Conservation (phyloP, 768 basidiomycete species). For the Sporobolomyces roseus region DNA sequence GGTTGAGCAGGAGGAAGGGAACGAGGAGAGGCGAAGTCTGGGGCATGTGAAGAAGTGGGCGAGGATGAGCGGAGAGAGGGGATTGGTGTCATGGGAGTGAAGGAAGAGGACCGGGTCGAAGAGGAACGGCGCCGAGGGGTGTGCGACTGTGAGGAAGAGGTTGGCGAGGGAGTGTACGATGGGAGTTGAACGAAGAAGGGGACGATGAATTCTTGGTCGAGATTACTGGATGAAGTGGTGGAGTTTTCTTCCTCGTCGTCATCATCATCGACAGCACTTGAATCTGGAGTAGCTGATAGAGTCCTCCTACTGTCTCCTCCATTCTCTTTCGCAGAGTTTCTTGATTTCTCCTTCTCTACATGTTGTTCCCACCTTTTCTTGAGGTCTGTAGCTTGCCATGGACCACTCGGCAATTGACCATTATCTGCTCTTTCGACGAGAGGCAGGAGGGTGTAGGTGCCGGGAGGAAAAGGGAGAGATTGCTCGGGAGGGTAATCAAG, state of each 20-base stretch:
- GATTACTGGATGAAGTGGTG: no score
- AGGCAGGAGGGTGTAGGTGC: slow-evolving; percentile 52
- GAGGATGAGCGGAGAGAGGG: slow-evolving; percentile 8
- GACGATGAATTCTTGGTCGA: slow-evolving; percentile 36
- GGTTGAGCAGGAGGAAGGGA: slow-evolving; percentile 51
- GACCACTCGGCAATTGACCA: slow-evolving; percentile 53
- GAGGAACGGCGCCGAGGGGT: slow-evolving; percentile 3
- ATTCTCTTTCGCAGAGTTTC: no score
- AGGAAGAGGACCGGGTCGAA: slow-evolving; percentile 5
- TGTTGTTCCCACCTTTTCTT: slow-evolving; percentile 49
- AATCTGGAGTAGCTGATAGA: not conserved
- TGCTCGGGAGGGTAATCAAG: not conserved
- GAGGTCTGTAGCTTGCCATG: slow-evolving; percentile 45
- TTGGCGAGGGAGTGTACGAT: not conserved
- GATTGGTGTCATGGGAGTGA: slow-evolving; percentile 12
- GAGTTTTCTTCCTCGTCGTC: slow-evolving; percentile 32
- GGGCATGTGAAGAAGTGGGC: slow-evolving; percentile 7
- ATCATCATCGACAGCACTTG: slow-evolving; percentile 15
- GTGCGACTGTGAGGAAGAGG: not conserved
- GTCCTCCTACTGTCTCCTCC: no score
- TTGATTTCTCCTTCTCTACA: not conserved
- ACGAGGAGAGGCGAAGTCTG: not conserved
- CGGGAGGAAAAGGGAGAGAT: slow-evolving; percentile 29
- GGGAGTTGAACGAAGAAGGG: slow-evolving; percentile 42
- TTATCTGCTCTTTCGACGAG: slow-evolving; percentile 71